Conservation (phyloP, 2,329 filamentous ascomycete genomes). For the Simplicillium sp. region DNA sequence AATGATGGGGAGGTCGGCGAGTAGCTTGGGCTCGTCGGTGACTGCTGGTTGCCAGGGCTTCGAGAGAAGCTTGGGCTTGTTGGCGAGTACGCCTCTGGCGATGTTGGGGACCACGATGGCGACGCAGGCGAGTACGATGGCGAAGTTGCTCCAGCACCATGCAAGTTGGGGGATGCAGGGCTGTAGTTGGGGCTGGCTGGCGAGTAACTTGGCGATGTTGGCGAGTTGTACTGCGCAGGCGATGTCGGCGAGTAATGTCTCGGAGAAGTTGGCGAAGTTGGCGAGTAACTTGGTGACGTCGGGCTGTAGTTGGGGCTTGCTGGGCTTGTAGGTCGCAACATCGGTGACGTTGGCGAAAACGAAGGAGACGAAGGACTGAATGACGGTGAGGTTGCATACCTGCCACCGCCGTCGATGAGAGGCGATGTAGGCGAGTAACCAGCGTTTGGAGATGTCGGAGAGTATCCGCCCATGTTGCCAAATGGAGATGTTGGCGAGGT, state of each 20-base stretch:
- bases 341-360: constrained; percentile 53
- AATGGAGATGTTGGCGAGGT: constrained; percentile 59
- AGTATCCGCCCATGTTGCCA: constrained; percentile 53
- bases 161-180: constrained; percentile 53
- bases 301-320: constrained; percentile 55
- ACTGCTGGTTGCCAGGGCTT: constrained; percentile 43
- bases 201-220: constrained; percentile 64
- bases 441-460: constrained; percentile 65
- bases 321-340: constrained; percentile 44
- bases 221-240: constrained; percentile 63
- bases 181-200: constrained; percentile 64
- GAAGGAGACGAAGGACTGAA: constrained; percentile 56
- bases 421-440: constrained; percentile 45
- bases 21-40: constrained; percentile 61
- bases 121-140: constrained; percentile 62
- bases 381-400: constrained; percentile 49
- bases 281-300: constrained; percentile 56
- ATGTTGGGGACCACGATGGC: constrained; percentile 71
- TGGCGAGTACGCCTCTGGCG: constrained; percentile 53
- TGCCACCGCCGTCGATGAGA: constrained; percentile 44
- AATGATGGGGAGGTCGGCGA: constrained; percentile 51
- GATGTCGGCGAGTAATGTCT: constrained; percentile 60
- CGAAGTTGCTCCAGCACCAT: constrained; percentile 34
- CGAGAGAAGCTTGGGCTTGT: constrained; percentile 52
- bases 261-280: constrained; percentile 47